These are phyloP conservation scores for Wickerhamiella siamensis DNA, from an alignment of 805 yeast genomes.

Conservation along the genomic window DNA sequence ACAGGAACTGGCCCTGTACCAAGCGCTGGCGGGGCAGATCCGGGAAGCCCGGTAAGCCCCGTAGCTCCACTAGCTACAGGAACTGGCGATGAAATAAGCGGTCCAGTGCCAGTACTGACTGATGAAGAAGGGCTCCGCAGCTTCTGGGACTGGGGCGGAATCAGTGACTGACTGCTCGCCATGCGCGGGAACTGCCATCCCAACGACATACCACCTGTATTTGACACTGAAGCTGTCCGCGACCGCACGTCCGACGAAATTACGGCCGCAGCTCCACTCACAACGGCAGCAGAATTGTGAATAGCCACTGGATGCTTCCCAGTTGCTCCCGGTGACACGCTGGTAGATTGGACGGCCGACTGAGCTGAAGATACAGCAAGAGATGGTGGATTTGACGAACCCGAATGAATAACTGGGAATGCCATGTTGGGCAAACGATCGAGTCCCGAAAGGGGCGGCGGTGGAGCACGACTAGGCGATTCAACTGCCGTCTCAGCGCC, in stretches of 20 bases:
- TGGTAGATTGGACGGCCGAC: not conserved
- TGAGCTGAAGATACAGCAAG: not conserved
- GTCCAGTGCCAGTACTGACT: not conserved
- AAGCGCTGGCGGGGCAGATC: no score
- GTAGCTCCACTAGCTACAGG: no score
- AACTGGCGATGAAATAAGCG: no score
- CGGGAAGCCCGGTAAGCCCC: no score
- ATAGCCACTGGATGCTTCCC: not conserved
- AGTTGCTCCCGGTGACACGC: slow-evolving; percentile 2
- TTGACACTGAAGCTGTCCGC: not conserved
- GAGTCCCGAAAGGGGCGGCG: no score
- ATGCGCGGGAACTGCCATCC: not conserved
- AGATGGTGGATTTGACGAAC: not conserved
- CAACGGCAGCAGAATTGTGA: not conserved
- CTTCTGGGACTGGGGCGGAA: not conserved
- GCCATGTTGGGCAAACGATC: no score
- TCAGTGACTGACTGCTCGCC: not conserved
- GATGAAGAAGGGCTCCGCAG: not conserved
- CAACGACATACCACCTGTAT: not conserved
- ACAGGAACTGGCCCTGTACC: not conserved
- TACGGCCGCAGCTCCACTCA: not conserved
- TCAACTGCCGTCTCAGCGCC: slow-evolving; percentile 29
- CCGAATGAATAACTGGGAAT: no score
- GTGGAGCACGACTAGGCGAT: not conserved
- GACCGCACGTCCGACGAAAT: slow-evolving; percentile 1